Evolutionary conservation across 1,284 basidiomycete species (phyloP).

Genomic region (Marasmius oreades): DNA sequence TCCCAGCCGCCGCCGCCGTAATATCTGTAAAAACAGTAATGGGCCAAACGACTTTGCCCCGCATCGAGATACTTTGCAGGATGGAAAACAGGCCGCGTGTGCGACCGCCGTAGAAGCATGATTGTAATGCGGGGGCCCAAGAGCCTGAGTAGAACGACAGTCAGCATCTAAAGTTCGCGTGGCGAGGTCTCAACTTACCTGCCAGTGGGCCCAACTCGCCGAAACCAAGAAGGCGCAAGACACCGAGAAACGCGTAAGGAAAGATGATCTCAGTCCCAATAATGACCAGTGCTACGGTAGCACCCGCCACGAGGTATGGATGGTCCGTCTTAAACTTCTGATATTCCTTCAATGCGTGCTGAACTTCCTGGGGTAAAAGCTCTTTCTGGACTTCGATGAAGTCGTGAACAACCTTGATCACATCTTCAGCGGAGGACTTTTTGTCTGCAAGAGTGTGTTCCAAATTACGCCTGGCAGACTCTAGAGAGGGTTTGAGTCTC

Average conservation of each 20-base stretch:
- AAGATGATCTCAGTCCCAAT: background rate
- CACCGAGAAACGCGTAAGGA: background rate
- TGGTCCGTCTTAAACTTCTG: conserved; percentile 6
- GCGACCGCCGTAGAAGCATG: background rate
- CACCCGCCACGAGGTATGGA: conserved; percentile 4
- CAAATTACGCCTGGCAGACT: background rate
- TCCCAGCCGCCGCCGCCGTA: too few species aligned
- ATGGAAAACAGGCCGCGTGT: conserved; percentile 9
- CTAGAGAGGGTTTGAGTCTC: background rate
- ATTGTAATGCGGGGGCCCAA: conserved; percentile 7
- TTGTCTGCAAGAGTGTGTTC: background rate
- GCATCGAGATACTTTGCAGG: conserved; percentile 7
- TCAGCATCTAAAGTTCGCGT: background rate
- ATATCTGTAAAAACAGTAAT: background rate
- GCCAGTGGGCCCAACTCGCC: conserved; percentile 1
- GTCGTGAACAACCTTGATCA: background rate
- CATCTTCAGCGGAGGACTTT: background rate
- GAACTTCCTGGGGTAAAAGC: background rate
- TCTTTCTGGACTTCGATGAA: background rate
- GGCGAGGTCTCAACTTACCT: background rate
- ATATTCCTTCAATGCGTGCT: background rate
- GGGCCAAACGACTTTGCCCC: conserved; percentile 7
- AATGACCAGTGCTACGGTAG: background rate
- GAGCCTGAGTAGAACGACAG: background rate
- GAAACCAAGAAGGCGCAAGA: conserved; percentile 4